These are phyloP conservation scores for Suillus discolor DNA, from an alignment of 768 basidiomycete genomes.

Conservation along the genomic window DNA sequence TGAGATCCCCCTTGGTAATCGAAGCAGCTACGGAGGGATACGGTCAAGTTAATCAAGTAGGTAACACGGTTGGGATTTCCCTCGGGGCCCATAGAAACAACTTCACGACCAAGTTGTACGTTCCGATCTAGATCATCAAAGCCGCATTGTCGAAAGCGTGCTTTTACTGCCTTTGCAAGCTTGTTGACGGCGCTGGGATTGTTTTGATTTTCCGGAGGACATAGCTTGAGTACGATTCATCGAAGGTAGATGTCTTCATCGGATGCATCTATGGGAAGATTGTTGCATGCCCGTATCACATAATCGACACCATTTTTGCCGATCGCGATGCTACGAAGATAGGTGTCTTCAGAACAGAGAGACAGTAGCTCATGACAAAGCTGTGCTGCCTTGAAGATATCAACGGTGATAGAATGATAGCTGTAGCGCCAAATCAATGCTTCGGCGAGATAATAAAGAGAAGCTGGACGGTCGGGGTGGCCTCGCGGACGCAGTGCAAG, in stretches of 20 bases:
- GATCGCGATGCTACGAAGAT: slow-evolving; percentile 15
- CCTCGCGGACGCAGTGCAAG: slow-evolving; percentile 25
- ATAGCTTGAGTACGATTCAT: slow-evolving; percentile 12
- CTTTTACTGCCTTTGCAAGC: slow-evolving; percentile 18
- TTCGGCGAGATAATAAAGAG: slow-evolving; percentile 22
- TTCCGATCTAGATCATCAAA: slow-evolving; percentile 22
- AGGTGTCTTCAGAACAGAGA: slow-evolving; percentile 16
- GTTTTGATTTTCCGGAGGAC: slow-evolving; percentile 9
- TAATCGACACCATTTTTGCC: slow-evolving; percentile 11
- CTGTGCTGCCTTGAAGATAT: neutral
- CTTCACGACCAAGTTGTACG: slow-evolving; percentile 15
- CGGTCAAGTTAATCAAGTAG: slow-evolving; percentile 22
- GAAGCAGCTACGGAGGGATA: slow-evolving; percentile 14
- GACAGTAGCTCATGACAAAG: neutral
- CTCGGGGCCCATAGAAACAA: slow-evolving; percentile 22
- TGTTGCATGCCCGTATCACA: slow-evolving; percentile 19
- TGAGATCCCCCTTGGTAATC: slow-evolving; percentile 11
- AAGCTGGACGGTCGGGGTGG: slow-evolving; percentile 18
- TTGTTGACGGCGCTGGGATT: slow-evolving; percentile 24
- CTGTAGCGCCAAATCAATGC: slow-evolving; percentile 24
- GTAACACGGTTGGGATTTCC: slow-evolving; percentile 15
- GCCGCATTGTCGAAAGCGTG: slow-evolving; percentile 20
- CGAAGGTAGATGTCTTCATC: slow-evolving; percentile 17
- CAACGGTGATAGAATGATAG: slow-evolving; percentile 14
- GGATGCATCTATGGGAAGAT: slow-evolving; percentile 21